A percentile compares a stretch with the other conserved stretches of the same genome.
phyloP scores from a whole-genome alignment of 2,329 filamentous ascomycete genomes.

The Thielaviopsis ethacetica region DNA sequence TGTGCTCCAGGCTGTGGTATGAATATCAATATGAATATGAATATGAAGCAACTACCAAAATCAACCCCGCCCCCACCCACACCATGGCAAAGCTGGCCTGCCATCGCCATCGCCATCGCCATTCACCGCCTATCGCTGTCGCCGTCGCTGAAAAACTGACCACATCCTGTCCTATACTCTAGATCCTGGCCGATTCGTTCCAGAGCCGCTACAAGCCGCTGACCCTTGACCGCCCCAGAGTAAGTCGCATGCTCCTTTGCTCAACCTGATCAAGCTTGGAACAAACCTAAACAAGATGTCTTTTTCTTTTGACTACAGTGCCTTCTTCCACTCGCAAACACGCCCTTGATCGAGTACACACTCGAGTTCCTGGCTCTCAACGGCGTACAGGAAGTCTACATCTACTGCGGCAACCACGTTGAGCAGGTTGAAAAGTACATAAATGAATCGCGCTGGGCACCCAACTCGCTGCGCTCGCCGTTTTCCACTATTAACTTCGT shows the following conservation, averaged over 20 bases:
- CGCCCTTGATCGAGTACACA: conserved; percentile 91
- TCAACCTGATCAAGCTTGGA: neutral
- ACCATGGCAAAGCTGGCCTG: neutral
- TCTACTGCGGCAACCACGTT: conserved; percentile 80
- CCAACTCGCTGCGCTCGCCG: conserved; percentile 35
- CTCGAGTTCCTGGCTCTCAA: conserved; percentile 92
- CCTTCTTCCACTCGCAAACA: conserved; percentile 82
- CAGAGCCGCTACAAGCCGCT: conserved; percentile 85
- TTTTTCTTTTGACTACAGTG: conserved; percentile 39
- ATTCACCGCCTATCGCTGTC: conserved; percentile 1
- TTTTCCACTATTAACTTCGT: conserved; percentile 75
- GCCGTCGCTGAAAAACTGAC: neutral
- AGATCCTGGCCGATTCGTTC: conserved; percentile 89
- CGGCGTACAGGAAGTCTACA: conserved; percentile 82
- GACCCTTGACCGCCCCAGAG: conserved; percentile 73
- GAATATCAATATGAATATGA: conserved; percentile 16
- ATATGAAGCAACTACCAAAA: conserved; percentile 10
- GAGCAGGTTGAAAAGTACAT: conserved; percentile 81
- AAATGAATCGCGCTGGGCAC: conserved; percentile 57
- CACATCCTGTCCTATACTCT: conserved; percentile 3
- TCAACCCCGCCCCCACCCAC: too few species aligned
- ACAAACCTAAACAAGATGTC: conserved; percentile 12
- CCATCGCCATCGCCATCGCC: conserved; percentile 7
- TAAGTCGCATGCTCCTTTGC: conserved; percentile 25
- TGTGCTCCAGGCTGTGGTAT: conserved; percentile 39